Conservation (phyloP, 2,329 filamentous ascomycete species). For the Stemphylium vesicarium region DNA sequence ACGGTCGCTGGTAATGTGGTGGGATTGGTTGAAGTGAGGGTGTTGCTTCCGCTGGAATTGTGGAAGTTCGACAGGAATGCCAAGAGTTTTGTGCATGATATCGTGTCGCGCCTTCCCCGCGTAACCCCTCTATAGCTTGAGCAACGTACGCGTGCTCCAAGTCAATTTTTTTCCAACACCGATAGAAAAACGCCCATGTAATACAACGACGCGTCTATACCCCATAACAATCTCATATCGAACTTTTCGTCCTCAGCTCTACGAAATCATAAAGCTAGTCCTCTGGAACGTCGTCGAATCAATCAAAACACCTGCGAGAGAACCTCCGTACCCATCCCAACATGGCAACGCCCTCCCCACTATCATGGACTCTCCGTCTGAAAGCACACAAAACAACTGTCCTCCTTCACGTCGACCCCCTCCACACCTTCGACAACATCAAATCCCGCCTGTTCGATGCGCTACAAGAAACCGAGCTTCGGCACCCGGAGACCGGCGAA, state of each 20-base stretch:
- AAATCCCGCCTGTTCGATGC: constrained; percentile 52
- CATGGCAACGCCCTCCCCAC: constrained; percentile 34
- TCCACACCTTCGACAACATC: constrained; percentile 49
- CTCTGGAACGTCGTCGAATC: too few relatives aligned
- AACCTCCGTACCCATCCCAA: neutral
- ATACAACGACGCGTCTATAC: constrained; percentile 1
- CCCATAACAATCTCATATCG: too few relatives aligned
- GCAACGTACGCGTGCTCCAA: constrained; percentile 5
- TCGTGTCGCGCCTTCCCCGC: neutral
- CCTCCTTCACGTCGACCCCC: constrained; percentile 54
- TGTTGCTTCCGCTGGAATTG: neutral
- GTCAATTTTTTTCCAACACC: too few relatives aligned
- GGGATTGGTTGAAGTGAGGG: neutral
- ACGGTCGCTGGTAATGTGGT: neutral
- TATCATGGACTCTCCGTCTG: constrained; percentile 54
- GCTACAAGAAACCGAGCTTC: constrained; percentile 48
- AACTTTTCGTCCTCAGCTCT: too few relatives aligned
- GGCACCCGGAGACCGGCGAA: constrained; percentile 38
- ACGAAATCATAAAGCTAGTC: too few relatives aligned
- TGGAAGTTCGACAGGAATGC: constrained; percentile 14
- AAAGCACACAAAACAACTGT: constrained; percentile 56
- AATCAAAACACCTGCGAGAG: too few relatives aligned
- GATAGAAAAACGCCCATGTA: too few relatives aligned
- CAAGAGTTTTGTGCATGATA: constrained; percentile 24
- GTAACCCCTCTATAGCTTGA: constrained; percentile 4